Conservation (phyloP, 805 yeast genomes). For the Starmera quercuum region DNA sequence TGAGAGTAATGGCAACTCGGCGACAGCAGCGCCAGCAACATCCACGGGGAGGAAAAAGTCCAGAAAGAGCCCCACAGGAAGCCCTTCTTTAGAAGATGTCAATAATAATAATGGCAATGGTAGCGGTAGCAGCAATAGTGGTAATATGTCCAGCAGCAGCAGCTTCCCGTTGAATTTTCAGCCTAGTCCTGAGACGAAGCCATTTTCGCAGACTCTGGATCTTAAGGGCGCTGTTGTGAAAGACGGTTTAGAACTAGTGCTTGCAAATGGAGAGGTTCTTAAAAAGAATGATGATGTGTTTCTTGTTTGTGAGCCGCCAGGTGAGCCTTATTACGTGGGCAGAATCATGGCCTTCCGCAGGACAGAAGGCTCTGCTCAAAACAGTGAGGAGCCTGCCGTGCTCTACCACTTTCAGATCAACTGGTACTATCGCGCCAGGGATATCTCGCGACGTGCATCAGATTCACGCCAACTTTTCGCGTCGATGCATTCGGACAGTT, state of each 20-base stretch:
- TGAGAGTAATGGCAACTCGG: not conserved
- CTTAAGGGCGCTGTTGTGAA: conserved; percentile 30
- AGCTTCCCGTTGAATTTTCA: conserved; percentile 17
- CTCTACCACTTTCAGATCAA: conserved; percentile 62
- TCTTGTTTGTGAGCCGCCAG: conserved; percentile 87
- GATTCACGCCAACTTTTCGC: conserved; percentile 78
- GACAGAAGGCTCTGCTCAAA: conserved; percentile 20
- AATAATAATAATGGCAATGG: not conserved
- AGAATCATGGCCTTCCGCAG: conserved; percentile 66
- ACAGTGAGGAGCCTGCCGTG: conserved; percentile 36
- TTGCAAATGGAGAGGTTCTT: conserved; percentile 15
- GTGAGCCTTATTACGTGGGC: conserved; percentile 90
- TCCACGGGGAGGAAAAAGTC: too few relatives aligned
- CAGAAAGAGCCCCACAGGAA: not conserved
- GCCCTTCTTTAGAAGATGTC: too few relatives aligned
- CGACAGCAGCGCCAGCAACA: too few relatives aligned
- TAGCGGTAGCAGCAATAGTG: not conserved
- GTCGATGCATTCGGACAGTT: conserved; percentile 77
- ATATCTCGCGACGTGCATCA: conserved; percentile 55
- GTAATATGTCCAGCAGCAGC: not conserved
- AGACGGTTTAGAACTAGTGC: conserved; percentile 11
- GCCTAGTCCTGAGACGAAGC: conserved; percentile 7
- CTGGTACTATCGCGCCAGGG: conserved; percentile 89
- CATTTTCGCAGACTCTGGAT: conserved; percentile 29
- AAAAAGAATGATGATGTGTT: conserved; percentile 54